Base-by-base conservation (phyloP, 1,284 basidiomycete genomes). In the Cryptococcus amylolentus region DNA sequence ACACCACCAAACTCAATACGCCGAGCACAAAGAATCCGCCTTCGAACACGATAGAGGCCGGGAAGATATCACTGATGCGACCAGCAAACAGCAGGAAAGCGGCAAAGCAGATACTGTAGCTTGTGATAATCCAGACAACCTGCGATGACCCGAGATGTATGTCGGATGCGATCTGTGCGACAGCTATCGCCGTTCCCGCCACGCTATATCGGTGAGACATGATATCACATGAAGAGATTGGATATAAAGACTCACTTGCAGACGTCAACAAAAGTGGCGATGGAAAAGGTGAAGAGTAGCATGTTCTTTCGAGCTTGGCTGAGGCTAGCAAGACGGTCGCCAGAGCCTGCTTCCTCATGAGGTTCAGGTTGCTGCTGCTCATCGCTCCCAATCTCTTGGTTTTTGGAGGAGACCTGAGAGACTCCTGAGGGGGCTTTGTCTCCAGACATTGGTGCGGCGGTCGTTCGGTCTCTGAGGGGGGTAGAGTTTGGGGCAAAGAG, bases 11-110 rank as follows among this genome's bases (percentile, higher is more conserved):
- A 42, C 65, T 65, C 18, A 75, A 52, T 45, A 71, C 54, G 44
- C 70, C 72, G 7, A 74, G 52, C 7, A 49, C 55, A 43, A 64
- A 38, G 56, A 76, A 73, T 10, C 74, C 74, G 26, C 35, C 59
- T 49, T 68, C 64, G 53, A 75, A 76, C 45, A 76, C 60, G 45
- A 71, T 55, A 40, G 65, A 61, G 35, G 71, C 70, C 0, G 69
- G 72, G 64, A 70, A 73, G n/a, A 75, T 51, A 55, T 76, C 74
- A 2, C 65, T 47, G 10, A 76, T 58, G 39, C 74, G 63, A 10
- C 73, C 73, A 5, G 67, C 64, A 56, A 74, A 71, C 23, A 76
- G 68, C 14, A 73, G 60, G 63, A 73, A 71, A 1, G 66, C 62
- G 42, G 65, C 61, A 42, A 73, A 72, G 26, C 59, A 62, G n/a